Evolutionary conservation across 2,329 filamentous ascomycete species (phyloP).

Genomic region (Teratosphaeria gauchensis): DNA sequence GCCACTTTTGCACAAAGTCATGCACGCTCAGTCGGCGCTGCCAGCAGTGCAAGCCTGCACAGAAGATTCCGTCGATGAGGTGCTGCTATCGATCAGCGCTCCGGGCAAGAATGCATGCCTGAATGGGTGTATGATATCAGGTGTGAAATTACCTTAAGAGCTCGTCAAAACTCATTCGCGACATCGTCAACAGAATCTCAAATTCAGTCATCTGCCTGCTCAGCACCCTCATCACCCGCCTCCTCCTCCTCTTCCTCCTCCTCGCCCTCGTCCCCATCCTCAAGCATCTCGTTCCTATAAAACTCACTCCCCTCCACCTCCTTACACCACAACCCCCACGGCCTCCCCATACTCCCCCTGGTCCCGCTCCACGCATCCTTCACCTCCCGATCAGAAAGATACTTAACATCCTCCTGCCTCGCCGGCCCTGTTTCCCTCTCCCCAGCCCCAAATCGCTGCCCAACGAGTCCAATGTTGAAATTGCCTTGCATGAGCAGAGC

Average conservation of each 20-base stretch:
- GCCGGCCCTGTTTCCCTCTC: conserved; percentile 33
- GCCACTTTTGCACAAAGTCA: too few relatives aligned
- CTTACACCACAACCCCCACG: conserved; percentile 36
- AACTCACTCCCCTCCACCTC: conserved; percentile 31
- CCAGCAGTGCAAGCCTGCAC: too few relatives aligned
- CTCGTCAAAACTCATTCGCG: too few relatives aligned
- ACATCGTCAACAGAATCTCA: too few relatives aligned
- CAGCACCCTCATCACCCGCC: background rate
- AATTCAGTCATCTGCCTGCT: background rate
- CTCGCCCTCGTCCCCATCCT: background rate
- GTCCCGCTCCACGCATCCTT: conserved; percentile 32
- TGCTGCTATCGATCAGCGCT: too few relatives aligned
- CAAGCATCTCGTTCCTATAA: conserved; percentile 29
- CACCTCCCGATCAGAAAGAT: conserved; percentile 32
- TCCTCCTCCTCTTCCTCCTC: background rate
- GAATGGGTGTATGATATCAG: too few relatives aligned
- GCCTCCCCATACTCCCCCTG: conserved; percentile 23
- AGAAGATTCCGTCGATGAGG: too few relatives aligned
- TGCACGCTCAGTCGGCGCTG: too few relatives aligned
- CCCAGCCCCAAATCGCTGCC: conserved; percentile 28
- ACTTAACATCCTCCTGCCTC: conserved; percentile 32
- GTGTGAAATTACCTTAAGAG: too few relatives aligned
- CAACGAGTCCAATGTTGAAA: conserved; percentile 31
- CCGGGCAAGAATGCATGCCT: too few relatives aligned
- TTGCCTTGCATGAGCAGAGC: conserved; percentile 28